Evolutionary conservation across 2,329 filamentous ascomycete genomes (phyloP).

Genomic region (Fusarium solani-melongenae): DNA sequence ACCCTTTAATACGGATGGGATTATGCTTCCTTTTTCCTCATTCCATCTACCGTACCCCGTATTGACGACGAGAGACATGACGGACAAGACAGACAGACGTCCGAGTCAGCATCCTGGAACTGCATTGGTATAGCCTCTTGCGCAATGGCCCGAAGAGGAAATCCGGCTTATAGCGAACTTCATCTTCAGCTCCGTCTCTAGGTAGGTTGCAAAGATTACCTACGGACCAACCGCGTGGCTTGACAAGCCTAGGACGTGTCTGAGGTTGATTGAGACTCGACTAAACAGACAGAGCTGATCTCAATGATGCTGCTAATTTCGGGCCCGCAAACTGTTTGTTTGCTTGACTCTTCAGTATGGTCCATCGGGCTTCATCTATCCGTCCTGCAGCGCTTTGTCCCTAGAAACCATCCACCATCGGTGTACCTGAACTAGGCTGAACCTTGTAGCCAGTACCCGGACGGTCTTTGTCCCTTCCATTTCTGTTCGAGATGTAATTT

Average conservation of each 20-base stretch:
- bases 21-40: background rate
- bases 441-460: constrained; percentile 17
- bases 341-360: constrained; percentile 7
- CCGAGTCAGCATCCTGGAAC: constrained; percentile 27
- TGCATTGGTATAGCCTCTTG: constrained; percentile 21
- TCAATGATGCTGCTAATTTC: background rate
- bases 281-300: background rate
- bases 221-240: background rate
- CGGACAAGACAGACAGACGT: background rate
- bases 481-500: constrained; percentile 40
- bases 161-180: background rate
- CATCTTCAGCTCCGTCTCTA: background rate
- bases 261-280: background rate
- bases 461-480: constrained; percentile 22
- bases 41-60: background rate
- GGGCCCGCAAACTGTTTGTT: background rate
- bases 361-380: background rate
- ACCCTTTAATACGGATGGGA: background rate
- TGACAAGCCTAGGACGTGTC: background rate
- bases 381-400: constrained; percentile 20
- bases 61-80: background rate
- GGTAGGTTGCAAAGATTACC: background rate
- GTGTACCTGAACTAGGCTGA: constrained; percentile 22
- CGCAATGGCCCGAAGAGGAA: constrained; percentile 19
- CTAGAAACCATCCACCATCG: background rate